Evolutionary conservation across 305 asterid genomes (phyloP).

Genomic region (Solanum hybrid): DNA sequence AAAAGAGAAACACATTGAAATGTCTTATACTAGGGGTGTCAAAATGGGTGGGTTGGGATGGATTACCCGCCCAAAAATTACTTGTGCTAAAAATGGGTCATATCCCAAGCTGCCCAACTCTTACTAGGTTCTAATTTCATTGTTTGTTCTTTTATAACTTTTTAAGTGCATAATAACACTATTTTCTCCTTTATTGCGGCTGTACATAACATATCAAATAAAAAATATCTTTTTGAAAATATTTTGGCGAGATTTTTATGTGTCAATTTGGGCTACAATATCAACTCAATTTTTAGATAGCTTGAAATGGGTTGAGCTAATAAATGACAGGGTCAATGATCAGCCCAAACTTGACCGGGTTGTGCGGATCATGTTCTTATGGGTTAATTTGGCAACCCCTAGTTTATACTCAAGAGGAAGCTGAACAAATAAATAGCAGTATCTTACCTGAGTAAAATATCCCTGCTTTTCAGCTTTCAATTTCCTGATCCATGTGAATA

Average conservation of each 20-base stretch:
- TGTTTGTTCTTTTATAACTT: not conserved
- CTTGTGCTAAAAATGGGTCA: not conserved
- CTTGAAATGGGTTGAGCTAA: not conserved
- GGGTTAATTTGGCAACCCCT: not conserved
- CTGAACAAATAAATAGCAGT: not conserved
- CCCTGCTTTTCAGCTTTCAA: constrained; percentile 82
- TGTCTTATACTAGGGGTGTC: not conserved
- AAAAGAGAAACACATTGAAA: not conserved
- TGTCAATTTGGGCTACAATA: not conserved
- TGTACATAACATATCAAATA: not conserved
- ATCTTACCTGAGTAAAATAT: constrained; percentile 57
- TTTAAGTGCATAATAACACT: not conserved
- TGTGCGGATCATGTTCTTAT: not conserved
- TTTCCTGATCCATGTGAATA: constrained; percentile 44
- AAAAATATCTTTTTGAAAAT: not conserved
- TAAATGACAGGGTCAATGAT: not conserved
- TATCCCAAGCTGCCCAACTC: not conserved
- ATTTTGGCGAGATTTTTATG: not conserved
- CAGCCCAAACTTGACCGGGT: not conserved
- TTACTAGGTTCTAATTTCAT: not conserved
- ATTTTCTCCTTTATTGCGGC: not conserved
- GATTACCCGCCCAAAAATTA: not conserved
- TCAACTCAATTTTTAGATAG: not conserved
- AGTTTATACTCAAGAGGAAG: not conserved
- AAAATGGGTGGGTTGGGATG: not conserved